Conservation (phyloP, 2,329 filamentous ascomycete species). For the Phaeosphaeriaceae sp. region DNA sequence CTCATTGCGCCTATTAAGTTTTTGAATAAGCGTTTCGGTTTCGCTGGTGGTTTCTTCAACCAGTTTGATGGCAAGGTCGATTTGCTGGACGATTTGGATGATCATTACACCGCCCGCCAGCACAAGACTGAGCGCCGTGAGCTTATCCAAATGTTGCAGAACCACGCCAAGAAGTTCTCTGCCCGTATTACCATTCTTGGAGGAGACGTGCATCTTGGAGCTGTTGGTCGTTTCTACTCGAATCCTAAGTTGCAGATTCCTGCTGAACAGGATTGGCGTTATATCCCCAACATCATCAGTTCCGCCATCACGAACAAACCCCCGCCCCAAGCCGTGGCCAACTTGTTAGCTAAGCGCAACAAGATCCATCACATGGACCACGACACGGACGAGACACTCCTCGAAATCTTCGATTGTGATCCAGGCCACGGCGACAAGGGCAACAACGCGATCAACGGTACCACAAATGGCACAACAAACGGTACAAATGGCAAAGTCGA, state of each 20-base stretch:
- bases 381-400: slow-evolving; percentile 68
- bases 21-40: slow-evolving; percentile 85
- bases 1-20: slow-evolving; percentile 88
- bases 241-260: slow-evolving; percentile 63
- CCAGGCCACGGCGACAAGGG: slow-evolving; percentile 48
- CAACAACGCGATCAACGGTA: slow-evolving; percentile 25
- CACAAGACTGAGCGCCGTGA: slow-evolving; percentile 87
- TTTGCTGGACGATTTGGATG: slow-evolving; percentile 69
- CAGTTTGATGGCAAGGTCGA: slow-evolving; percentile 82
- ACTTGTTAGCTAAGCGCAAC: slow-evolving; percentile 66
- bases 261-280: slow-evolving; percentile 65
- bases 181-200: slow-evolving; percentile 67
- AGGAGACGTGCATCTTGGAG: slow-evolving; percentile 69
- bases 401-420: slow-evolving; percentile 67
- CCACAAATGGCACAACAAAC: slow-evolving; percentile 22
- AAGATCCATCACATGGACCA: slow-evolving; percentile 70
- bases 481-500: slow-evolving; percentile 36
- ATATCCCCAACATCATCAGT: slow-evolving; percentile 69
- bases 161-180: slow-evolving; percentile 60
- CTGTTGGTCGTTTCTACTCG: slow-evolving; percentile 69
- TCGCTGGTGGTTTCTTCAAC: slow-evolving; percentile 88
- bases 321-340: slow-evolving; percentile 69
- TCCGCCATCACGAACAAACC: slow-evolving; percentile 73
- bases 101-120: slow-evolving; percentile 84
- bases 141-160: slow-evolving; percentile 70